A percentile compares a stretch with the other conserved stretches of the same genome.
Evolutionary conservation across 2,329 filamentous ascomycete genomes (phyloP).

Genomic region (Fusarium redolens): DNA sequence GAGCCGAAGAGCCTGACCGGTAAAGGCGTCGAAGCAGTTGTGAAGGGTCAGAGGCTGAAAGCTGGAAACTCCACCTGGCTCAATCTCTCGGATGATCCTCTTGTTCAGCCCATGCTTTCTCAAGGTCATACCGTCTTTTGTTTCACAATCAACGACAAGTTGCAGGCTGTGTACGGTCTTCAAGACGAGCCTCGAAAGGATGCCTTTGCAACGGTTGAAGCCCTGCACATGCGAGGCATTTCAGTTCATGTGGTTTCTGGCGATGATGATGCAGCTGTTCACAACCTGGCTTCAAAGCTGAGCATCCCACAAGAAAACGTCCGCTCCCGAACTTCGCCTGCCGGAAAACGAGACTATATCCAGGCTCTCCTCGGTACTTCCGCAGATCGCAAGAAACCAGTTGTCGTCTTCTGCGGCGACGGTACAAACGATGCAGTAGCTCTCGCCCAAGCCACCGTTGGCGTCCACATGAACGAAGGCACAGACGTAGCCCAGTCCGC

Average conservation of each 20-base stretch:
- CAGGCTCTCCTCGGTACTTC: slow-evolving; percentile 47
- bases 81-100: slow-evolving; percentile 43
- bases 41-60: slow-evolving; percentile 47
- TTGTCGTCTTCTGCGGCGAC: slow-evolving; percentile 78
- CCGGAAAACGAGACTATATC: slow-evolving; percentile 60
- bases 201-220: slow-evolving; percentile 49
- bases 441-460: slow-evolving; percentile 76
- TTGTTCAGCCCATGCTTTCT: slow-evolving; percentile 50
- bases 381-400: slow-evolving; percentile 38
- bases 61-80: slow-evolving; percentile 66
- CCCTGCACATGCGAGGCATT: slow-evolving; percentile 54
- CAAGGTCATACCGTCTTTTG: slow-evolving; percentile 60
- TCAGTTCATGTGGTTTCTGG: slow-evolving; percentile 63
- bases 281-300: slow-evolving; percentile 53
- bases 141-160: slow-evolving; percentile 52
- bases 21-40: slow-evolving; percentile 57
- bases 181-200: slow-evolving; percentile 60
- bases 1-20: slow-evolving; percentile 56
- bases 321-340: slow-evolving; percentile 57
- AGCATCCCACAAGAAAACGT: slow-evolving; percentile 53
- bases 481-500: slow-evolving; percentile 74
- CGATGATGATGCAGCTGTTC: slow-evolving; percentile 64
- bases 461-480: slow-evolving; percentile 72
- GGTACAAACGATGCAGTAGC: slow-evolving; percentile 84
- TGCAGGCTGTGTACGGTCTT: slow-evolving; percentile 59